A percentile compares a stretch with the other conserved stretches of the same genome.
Evolutionary conservation across 1,139 yeast species (phyloP).

Genomic region (Geotrichum cucujoidarum): DNA sequence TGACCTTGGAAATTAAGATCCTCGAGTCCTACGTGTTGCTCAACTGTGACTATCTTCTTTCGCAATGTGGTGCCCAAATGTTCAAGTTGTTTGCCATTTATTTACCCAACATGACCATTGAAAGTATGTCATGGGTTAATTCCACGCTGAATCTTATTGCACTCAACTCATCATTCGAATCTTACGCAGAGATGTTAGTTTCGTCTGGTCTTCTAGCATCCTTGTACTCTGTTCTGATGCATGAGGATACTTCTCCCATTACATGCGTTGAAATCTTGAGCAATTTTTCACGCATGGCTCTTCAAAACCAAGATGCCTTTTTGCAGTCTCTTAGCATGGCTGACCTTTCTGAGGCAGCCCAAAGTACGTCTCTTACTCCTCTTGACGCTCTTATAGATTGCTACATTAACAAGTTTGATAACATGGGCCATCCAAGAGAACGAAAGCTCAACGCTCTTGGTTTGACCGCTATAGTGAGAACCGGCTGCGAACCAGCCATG

Average conservation of each 20-base stretch:
- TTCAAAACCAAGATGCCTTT: constrained; percentile 45
- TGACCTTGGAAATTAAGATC: constrained; percentile 63
- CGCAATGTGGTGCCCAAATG: constrained; percentile 38
- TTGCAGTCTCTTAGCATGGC: constrained; percentile 33
- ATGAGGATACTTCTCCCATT: constrained; percentile 48
- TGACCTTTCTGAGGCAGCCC: constrained; percentile 3
- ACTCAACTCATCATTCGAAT: constrained; percentile 24
- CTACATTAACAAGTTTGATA: constrained; percentile 41
- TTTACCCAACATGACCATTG: constrained; percentile 63
- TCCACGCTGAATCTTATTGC: constrained; percentile 24
- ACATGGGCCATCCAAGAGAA: constrained; percentile 63
- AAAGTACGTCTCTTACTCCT: not conserved
- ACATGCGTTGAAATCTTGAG: constrained; percentile 47
- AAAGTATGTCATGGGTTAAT: constrained; percentile 33
- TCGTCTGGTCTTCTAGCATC: constrained; percentile 23
- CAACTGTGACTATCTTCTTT: constrained; percentile 36
- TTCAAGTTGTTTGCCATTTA: constrained; percentile 54
- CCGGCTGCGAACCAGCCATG: constrained; percentile 34
- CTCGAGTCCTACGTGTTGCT: constrained; percentile 67
- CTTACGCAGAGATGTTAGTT: constrained; percentile 28
- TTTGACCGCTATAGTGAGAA: constrained; percentile 44
- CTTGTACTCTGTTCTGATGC: constrained; percentile 45
- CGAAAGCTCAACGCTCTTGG: constrained; percentile 62
- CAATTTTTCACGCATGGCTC: constrained; percentile 52
- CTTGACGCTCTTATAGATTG: constrained; percentile 23